A percentile compares a stretch with the other conserved stretches of the same genome.
Conservation (phyloP, 2,329 filamentous ascomycete species). For the Lasiodiplodia gonubiensis region DNA sequence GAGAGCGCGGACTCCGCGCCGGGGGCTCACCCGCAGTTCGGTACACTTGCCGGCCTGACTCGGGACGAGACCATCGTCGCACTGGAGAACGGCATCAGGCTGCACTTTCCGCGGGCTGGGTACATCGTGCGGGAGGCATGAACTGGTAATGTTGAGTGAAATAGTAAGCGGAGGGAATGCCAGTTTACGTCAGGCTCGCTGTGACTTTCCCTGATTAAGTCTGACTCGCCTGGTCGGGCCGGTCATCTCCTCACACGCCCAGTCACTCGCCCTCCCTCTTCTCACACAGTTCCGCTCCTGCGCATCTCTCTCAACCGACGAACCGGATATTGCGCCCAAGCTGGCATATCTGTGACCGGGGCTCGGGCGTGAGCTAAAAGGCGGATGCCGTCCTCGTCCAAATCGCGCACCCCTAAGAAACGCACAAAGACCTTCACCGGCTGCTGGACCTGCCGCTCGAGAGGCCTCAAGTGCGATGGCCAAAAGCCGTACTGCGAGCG, state of each 20-base stretch:
- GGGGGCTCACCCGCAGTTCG: background rate
- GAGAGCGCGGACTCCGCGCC: background rate
- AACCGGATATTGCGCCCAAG: background rate
- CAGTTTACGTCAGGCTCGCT: constrained; percentile 11
- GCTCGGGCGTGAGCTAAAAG: background rate
- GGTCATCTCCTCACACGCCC: too few species aligned
- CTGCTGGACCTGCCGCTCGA: constrained; percentile 48
- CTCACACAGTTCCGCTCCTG: background rate
- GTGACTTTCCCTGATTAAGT: background rate
- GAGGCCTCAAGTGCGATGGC: constrained; percentile 50
- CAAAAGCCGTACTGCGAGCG: constrained; percentile 46
- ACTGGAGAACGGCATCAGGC: constrained; percentile 14
- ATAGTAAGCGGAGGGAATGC: background rate
- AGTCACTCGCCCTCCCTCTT: background rate
- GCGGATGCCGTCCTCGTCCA: constrained; percentile 13
- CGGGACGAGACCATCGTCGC: background rate
- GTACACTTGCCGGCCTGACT: background rate
- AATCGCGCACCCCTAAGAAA: constrained; percentile 21
- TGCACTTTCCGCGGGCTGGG: constrained; percentile 24
- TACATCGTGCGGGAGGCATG: constrained; percentile 8
- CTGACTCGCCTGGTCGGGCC: background rate
- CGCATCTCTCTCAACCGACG: background rate
- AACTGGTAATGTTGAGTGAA: too few species aligned
- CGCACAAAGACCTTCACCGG: constrained; percentile 46
- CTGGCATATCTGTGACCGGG: background rate